These are phyloP conservation scores for Dianthus caryophyllus DNA, from an alignment of 148 eudicot species.

Conservation along the genomic window DNA sequence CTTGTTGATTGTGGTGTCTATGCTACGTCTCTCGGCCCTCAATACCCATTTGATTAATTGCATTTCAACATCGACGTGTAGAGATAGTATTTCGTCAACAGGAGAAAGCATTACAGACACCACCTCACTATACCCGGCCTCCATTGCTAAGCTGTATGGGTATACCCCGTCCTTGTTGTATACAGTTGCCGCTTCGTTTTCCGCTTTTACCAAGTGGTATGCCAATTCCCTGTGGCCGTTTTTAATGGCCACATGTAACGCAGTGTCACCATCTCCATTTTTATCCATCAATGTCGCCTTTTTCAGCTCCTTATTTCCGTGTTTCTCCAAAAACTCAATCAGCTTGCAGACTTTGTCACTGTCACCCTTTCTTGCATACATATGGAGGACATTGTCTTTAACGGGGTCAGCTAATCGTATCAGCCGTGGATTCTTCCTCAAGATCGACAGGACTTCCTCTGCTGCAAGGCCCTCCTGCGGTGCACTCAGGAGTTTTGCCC, in stretches of 20 bases:
- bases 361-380: background rate
- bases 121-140: no score
- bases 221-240: background rate
- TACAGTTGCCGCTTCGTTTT: background rate
- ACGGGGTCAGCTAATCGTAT: background rate
- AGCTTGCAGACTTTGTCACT: background rate
- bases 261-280: constrained; percentile 7
- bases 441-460: background rate
- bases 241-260: constrained; percentile 4
- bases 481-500: no score
- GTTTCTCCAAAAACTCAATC: background rate
- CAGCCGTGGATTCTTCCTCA: background rate
- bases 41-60: no score
- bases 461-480: background rate
- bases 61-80: no score
- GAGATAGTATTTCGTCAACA: no score
- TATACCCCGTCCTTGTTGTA: background rate
- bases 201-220: background rate
- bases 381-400: background rate
- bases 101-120: no score
- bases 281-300: background rate
- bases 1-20: no score
- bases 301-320: background rate
- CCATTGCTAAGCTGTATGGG: background rate
- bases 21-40: no score